Base-by-base conservation (phyloP, 1,139 yeast genomes). In the Candida sp. region DNA sequence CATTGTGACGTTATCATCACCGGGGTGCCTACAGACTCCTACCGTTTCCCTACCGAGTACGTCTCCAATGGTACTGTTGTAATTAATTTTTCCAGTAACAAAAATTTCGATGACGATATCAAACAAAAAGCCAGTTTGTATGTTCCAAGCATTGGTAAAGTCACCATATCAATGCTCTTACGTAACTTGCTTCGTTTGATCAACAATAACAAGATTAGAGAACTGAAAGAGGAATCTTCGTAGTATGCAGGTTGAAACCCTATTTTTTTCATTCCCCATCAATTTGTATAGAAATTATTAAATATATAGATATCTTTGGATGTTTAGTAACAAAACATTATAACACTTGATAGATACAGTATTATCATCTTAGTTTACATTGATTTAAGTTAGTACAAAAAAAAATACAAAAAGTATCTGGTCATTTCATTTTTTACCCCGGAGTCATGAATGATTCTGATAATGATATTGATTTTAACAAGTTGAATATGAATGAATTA, bases 121-220 rank as follows among this genome's bases (percentile, higher is more conserved):
- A 93, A 91, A 68, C 77, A 77, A 45, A 84, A 80, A 54, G 98
- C 99, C 5, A 86, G 96, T 1, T 70, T 93, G 40, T 93, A 91
- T 58, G 97, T 93, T 27, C 99, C 99, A 21, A 84, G 90, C 54
- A 89, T 91, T 33, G 99, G 99, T 12, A 93, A 93, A 64, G 98
- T 93, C 22, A 93, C 99, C 33, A 91, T 93, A 49, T 79, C 96
- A 43, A 93, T 93, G 97, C 71, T 93, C 41, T 71, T 93, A 61
- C 80, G 99, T 62, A 93, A 93, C 61, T 73, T 93, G 64, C 66
- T 93, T 45, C 78, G 99, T 51, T 72, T 93, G 50, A 80, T 87
- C 52, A 83, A 84, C 40, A 90, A 89, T 64, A 77, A 75, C 51
- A 45, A 56, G 43, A 62, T 63, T 35, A 58, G 70, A 52, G n/a